Evolutionary conservation across 2,329 filamentous ascomycete species (phyloP).

Genomic region (Neofusicoccum sp.): DNA sequence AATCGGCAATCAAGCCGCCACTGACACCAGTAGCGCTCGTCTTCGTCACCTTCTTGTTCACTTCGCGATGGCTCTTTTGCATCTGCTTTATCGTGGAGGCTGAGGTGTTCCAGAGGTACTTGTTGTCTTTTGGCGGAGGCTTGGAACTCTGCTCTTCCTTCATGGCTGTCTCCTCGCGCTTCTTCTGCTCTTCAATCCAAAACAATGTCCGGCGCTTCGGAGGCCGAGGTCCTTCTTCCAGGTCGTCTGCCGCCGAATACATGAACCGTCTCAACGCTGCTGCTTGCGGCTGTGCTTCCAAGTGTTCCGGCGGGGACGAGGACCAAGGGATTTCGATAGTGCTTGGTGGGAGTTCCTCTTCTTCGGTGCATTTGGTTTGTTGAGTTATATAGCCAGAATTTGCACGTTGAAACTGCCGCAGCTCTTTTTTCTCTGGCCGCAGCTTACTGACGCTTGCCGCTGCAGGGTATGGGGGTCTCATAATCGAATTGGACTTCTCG

Average conservation of each 20-base stretch:
- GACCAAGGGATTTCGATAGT: slow-evolving; percentile 72
- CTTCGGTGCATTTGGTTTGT: neutral
- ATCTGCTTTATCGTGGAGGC: slow-evolving; percentile 76
- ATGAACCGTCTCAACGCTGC: slow-evolving; percentile 1
- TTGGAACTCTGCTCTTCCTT: slow-evolving; percentile 47
- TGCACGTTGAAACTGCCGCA: neutral
- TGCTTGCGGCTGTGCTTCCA: slow-evolving; percentile 35
- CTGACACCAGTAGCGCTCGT: slow-evolving; percentile 38
- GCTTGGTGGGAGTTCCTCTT: slow-evolving; percentile 44
- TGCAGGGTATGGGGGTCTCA: neutral
- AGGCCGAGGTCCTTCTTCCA: slow-evolving; percentile 35
- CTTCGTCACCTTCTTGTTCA: slow-evolving; percentile 56
- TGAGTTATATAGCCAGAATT: slow-evolving; percentile 28
- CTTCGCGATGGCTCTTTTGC: slow-evolving; percentile 70
- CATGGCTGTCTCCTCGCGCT: slow-evolving; percentile 26
- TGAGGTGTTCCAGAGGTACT: slow-evolving; percentile 70
- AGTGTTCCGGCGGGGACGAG: slow-evolving; percentile 59
- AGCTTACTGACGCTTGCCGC: neutral
- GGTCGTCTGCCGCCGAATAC: slow-evolving; percentile 26
- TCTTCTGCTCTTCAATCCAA: slow-evolving; percentile 49
- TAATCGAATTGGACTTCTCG: neutral
- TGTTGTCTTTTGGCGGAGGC: slow-evolving; percentile 44
- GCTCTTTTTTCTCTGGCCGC: neutral
- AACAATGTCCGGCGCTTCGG: slow-evolving; percentile 69
- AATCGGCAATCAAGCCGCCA: slow-evolving; percentile 42